Conservation (phyloP, 1,284 basidiomycete species). For the Puccinia horiana region DNA sequence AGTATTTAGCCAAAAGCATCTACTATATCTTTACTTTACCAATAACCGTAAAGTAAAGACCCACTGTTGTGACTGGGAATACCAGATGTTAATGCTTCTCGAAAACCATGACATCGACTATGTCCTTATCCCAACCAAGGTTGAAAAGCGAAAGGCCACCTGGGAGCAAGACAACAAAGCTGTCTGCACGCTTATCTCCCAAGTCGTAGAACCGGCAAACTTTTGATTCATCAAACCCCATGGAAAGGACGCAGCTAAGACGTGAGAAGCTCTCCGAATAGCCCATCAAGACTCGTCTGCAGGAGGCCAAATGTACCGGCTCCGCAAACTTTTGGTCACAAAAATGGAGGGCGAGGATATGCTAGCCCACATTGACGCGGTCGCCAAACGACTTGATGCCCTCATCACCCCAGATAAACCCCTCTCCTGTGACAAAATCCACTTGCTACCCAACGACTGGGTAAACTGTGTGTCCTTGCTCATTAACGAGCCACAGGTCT, state of each 20-base stretch:
- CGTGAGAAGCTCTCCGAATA: conserved; percentile 2
- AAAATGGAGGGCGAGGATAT: background rate
- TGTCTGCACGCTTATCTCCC: conserved; percentile 7
- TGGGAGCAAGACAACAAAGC: conserved; percentile 13
- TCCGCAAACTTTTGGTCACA: background rate
- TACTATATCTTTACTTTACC: no score
- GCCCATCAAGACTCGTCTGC: conserved; percentile 18
- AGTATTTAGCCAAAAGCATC: no score
- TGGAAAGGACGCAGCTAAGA: background rate
- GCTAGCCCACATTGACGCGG: background rate
- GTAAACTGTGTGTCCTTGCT: conserved; percentile 18
- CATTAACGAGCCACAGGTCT: conserved; percentile 3
- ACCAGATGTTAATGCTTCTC: conserved; percentile 3
- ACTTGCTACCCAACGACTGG: conserved; percentile 21
- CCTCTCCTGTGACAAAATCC: background rate
- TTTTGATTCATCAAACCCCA: background rate
- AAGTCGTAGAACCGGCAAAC: conserved; percentile 7
- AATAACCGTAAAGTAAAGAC: no score
- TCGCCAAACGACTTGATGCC: background rate
- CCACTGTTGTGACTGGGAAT: no score
- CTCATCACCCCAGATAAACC: conserved; percentile 1
- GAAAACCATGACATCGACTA: conserved; percentile 10
- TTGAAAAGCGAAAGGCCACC: background rate
- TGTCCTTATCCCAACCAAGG: background rate
- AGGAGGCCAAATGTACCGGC: conserved; percentile 24